phyloP scores from a whole-genome alignment of 768 basidiomycete species.

The Amanita thiersii region DNA sequence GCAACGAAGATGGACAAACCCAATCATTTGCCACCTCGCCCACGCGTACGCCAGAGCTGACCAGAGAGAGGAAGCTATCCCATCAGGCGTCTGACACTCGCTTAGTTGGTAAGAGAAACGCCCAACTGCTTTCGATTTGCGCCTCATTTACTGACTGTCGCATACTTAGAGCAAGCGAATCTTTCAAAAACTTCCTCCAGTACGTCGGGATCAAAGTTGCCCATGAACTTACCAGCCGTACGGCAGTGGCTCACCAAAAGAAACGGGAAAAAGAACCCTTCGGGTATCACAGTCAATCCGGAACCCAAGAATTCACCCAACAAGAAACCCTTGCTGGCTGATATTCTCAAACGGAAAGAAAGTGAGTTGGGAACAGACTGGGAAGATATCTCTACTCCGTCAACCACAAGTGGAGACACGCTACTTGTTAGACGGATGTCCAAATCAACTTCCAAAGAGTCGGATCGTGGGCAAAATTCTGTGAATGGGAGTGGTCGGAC shows the following conservation, averaged over 20 bases:
- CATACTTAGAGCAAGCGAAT: constrained; percentile 16
- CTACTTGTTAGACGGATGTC: constrained; percentile 15
- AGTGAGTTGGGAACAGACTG: constrained; percentile 51
- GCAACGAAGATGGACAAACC: constrained; percentile 31
- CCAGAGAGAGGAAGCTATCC: constrained; percentile 53
- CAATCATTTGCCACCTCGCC: constrained; percentile 45
- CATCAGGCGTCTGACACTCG: constrained; percentile 68
- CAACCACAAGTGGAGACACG: constrained; percentile 33
- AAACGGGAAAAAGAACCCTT: constrained; percentile 39
- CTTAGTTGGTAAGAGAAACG: constrained; percentile 46
- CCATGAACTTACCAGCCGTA: constrained; percentile 70
- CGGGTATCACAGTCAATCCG: constrained; percentile 23
- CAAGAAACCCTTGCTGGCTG: constrained; percentile 63
- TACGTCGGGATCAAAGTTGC: constrained; percentile 38
- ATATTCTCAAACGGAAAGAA: constrained; percentile 55
- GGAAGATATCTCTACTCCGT: constrained; percentile 57
- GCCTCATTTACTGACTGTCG: constrained; percentile 20
- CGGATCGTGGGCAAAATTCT: constrained; percentile 11
- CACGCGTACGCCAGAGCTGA: constrained; percentile 39
- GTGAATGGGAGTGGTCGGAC: constrained; percentile 12
- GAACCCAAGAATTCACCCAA: constrained; percentile 27
- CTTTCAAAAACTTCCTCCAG: constrained; percentile 1
- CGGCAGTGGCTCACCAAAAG: constrained; percentile 73
- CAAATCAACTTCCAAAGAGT: constrained; percentile 12
- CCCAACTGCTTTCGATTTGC: constrained; percentile 16